phyloP scores from a whole-genome alignment of 441 rosid genomes.

The Adansonia gregorii region DNA sequence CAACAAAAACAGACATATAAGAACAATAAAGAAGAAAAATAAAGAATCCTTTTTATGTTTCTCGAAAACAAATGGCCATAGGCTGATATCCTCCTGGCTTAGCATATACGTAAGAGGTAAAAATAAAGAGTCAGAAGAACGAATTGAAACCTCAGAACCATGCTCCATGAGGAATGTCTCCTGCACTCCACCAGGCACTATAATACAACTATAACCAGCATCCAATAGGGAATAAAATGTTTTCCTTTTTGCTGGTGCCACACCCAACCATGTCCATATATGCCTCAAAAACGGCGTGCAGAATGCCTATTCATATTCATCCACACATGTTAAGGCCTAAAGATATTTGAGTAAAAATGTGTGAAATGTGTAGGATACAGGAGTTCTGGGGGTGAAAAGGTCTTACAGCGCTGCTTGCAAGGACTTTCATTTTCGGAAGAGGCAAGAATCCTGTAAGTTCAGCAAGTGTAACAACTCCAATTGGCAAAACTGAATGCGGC shows the following conservation, averaged over 20 bases:
- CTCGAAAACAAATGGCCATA: too few relatives aligned
- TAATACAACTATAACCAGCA: slow-evolving; percentile 71
- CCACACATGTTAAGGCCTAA: background rate
- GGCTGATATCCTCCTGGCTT: too few relatives aligned
- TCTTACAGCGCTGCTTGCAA: slow-evolving; percentile 83
- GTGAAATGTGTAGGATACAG: background rate
- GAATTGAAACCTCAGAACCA: slow-evolving; percentile 82
- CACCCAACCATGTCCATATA: slow-evolving; percentile 93
- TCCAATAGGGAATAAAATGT: slow-evolving; percentile 60
- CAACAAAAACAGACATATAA: too few relatives aligned
- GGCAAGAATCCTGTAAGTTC: slow-evolving; percentile 83
- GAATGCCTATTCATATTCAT: slow-evolving; percentile 59
- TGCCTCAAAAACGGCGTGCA: slow-evolving; percentile 83
- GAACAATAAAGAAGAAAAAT: too few relatives aligned
- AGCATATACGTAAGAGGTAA: too few relatives aligned
- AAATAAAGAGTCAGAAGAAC: too few relatives aligned
- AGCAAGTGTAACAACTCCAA: slow-evolving; percentile 72
- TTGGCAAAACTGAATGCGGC: slow-evolving; percentile 89
- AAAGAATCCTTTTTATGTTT: too few relatives aligned
- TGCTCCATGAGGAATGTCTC: slow-evolving; percentile 71
- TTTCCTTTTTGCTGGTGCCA: slow-evolving; percentile 71
- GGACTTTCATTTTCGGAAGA: slow-evolving; percentile 76
- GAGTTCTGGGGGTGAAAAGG: slow-evolving; percentile 1
- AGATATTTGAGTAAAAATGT: background rate
- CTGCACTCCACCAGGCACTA: slow-evolving; percentile 93